phyloP scores from a whole-genome alignment of 148 eudicot species.

The Vaccinium macrocarpon region DNA sequence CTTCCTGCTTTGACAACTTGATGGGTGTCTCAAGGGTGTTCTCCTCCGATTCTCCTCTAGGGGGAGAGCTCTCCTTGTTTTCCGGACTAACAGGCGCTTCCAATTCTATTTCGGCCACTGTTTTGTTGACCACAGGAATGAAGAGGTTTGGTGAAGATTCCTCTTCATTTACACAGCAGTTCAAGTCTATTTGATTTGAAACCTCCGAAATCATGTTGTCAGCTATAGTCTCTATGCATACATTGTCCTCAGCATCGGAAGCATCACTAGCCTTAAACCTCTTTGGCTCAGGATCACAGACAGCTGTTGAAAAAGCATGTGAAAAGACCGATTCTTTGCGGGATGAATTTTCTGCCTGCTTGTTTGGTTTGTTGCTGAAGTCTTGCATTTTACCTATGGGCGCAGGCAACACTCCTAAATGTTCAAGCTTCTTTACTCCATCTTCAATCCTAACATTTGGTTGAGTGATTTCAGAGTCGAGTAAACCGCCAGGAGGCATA shows the following conservation, averaged over 20 bases:
- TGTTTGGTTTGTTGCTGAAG: not conserved
- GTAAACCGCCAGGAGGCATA: conserved; percentile 20
- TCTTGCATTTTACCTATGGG: not conserved
- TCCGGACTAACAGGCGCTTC: conserved; percentile 56
- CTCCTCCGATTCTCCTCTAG: conserved; percentile 46
- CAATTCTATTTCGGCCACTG: conserved; percentile 29
- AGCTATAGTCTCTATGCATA: not conserved
- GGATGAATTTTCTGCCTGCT: conserved; percentile 18
- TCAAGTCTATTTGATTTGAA: conserved; percentile 28
- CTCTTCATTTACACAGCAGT: conserved; percentile 27
- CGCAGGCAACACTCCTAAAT: not conserved
- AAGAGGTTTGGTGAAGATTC: not conserved
- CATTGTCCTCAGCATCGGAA: conserved; percentile 8
- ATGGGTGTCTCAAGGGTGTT: conserved; percentile 23
- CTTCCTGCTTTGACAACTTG: conserved; percentile 16
- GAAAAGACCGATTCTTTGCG: not conserved
- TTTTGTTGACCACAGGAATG: not conserved
- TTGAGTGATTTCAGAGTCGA: not conserved
- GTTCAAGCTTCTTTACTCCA: conserved; percentile 16
- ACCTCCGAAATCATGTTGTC: conserved; percentile 13
- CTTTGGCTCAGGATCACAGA: conserved; percentile 3
- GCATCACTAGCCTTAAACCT: not conserved
- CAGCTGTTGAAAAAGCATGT: conserved; percentile 11
- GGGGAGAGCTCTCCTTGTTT: conserved; percentile 48
- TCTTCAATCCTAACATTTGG: not conserved